Percentiles rank a stretch among this genome's conserved stretches.
Conservation (phyloP, 768 basidiomycete genomes). For the Floccularia luteovirens region DNA sequence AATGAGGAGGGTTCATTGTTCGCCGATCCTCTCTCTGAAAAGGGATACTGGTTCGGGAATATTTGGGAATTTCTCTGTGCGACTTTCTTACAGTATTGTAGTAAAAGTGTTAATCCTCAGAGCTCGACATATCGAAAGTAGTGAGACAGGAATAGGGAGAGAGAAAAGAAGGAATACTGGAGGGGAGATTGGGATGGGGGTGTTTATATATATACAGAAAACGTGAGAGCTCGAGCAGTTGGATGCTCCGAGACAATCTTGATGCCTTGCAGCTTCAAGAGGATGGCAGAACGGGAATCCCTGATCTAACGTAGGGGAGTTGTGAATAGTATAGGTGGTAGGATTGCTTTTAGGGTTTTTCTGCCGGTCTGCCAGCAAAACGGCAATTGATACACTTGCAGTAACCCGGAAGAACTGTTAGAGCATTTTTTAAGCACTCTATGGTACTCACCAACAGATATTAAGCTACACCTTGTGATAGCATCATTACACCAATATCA, state of each 20-base stretch:
- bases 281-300: no score
- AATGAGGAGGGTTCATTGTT: constrained; percentile 81
- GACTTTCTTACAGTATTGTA: constrained; percentile 52
- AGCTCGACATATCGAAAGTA: constrained; percentile 60
- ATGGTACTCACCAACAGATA: no score
- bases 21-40: constrained; percentile 85
- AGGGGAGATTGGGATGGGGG: constrained; percentile 37
- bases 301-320: no score
- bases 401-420: no score
- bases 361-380: no score
- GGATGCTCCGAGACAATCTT: constrained; percentile 13
- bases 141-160: constrained; percentile 47
- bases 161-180: constrained; percentile 47
- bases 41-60: constrained; percentile 56
- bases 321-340: no score
- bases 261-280: no score
- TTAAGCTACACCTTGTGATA: no score
- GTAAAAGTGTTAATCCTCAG: constrained; percentile 67
- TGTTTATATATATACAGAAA: constrained; percentile 33
- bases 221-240: constrained; percentile 8
- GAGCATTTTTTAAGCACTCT: no score
- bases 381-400: no score
- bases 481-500: no score
- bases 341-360: no score
- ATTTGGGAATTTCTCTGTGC: constrained; percentile 64